Evolutionary conservation across 768 basidiomycete genomes (phyloP).

Genomic region (Clitopilus passeckerianus): DNA sequence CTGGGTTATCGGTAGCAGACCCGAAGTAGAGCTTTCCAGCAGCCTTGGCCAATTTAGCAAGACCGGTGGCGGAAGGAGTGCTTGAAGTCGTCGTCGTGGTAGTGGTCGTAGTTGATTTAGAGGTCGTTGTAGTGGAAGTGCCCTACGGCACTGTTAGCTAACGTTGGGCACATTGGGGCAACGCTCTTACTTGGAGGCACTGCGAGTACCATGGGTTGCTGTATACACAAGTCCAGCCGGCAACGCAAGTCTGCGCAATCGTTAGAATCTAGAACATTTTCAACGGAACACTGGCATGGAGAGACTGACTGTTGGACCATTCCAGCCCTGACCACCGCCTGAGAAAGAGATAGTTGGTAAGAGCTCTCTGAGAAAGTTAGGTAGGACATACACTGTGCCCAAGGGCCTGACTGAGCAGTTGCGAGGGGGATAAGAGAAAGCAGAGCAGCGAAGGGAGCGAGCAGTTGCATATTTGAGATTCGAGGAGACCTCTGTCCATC

Average conservation of each 20-base stretch:
- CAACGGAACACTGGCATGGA: not conserved
- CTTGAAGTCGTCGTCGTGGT: conserved; percentile 9
- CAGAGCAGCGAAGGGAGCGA: conserved; percentile 19
- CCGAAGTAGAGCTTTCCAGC: conserved; percentile 46
- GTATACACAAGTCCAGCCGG: conserved; percentile 31
- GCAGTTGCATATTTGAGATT: conserved; percentile 13
- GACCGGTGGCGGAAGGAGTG: conserved; percentile 15
- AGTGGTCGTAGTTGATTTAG: not conserved
- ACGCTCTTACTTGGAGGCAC: conserved; percentile 28
- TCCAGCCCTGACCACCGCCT: conserved; percentile 22
- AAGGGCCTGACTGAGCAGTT: conserved; percentile 20
- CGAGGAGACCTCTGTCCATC: not conserved
- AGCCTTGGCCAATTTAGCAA: conserved; percentile 46
- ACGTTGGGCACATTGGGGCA: not conserved
- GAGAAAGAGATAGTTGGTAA: not conserved
- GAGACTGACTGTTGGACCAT: conserved; percentile 23
- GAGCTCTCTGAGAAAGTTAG: not conserved
- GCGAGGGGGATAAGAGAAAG: conserved; percentile 16
- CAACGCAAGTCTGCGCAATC: conserved; percentile 27
- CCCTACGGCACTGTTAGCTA: not conserved
- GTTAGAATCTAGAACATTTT: not conserved
- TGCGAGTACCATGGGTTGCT: conserved; percentile 40
- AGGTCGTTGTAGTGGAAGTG: conserved; percentile 7
- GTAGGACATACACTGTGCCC: conserved; percentile 28
- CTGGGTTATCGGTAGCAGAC: conserved; percentile 41